phyloP scores from a whole-genome alignment of 2,329 filamentous ascomycete genomes.

The Anthostomella pinea region DNA sequence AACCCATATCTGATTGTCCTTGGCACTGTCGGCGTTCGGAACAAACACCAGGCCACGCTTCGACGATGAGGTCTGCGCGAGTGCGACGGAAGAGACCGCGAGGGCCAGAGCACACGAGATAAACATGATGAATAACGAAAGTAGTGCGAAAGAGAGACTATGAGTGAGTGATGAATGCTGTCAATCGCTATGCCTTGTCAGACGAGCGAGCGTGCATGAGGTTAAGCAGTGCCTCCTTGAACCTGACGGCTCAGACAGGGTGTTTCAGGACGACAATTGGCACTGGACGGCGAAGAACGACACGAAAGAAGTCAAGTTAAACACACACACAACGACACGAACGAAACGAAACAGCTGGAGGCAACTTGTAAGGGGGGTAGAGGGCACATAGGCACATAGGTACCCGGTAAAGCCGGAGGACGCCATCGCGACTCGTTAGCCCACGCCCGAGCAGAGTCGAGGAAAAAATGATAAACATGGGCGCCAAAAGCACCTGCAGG shows the following conservation, averaged over 20 bases:
- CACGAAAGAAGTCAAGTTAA: no score
- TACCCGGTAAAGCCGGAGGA: not conserved
- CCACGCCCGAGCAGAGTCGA: not conserved
- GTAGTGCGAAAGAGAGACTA: not conserved
- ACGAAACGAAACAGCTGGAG: no score
- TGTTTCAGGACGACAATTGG: no score
- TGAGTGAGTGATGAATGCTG: not conserved
- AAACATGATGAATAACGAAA: conserved; percentile 14
- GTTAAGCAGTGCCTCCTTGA: no score
- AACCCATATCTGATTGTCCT: conserved; percentile 67
- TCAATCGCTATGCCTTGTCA: no score
- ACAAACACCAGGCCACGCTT: conserved; percentile 76
- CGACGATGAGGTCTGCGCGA: conserved; percentile 25
- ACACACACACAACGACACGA: no score
- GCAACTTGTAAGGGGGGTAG: not conserved
- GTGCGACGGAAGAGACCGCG: conserved; percentile 8
- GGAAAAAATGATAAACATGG: not conserved
- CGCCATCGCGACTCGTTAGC: not conserved
- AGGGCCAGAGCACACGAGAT: conserved; percentile 9
- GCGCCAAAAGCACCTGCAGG: not conserved
- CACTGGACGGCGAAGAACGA: no score
- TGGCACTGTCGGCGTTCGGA: conserved; percentile 48
- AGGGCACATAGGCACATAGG: not conserved
- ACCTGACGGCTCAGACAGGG: no score
- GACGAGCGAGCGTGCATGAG: no score